Conservation (phyloP, 768 basidiomycete species). For the Mycena olivaceomarginata region DNA sequence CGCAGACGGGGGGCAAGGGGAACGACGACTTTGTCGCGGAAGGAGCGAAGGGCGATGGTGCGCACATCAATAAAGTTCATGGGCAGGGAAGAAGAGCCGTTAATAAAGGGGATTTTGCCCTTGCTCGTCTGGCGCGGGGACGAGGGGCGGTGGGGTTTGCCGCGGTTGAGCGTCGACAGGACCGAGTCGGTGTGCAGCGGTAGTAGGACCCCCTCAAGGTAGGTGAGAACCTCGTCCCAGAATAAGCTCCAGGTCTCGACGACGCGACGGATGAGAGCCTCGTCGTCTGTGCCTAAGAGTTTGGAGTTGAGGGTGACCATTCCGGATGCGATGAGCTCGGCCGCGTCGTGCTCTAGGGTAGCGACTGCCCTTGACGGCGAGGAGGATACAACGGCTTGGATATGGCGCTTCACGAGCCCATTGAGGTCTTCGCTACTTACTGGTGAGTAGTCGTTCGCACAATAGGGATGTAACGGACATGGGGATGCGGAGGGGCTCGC, state of each 20-base stretch:
- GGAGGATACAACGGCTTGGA: conserved; percentile 82
- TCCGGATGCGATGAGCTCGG: conserved; percentile 89
- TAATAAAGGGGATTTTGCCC: conserved; percentile 60
- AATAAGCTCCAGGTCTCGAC: conserved; percentile 96
- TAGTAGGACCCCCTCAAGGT: conserved; percentile 81
- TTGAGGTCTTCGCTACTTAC: conserved; percentile 89
- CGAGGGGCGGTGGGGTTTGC: conserved; percentile 71
- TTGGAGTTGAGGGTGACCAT: conserved; percentile 96
- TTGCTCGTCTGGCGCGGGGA: conserved; percentile 73
- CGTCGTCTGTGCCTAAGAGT: conserved; percentile 85
- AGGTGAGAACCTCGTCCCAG: conserved; percentile 92
- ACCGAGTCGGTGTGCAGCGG: conserved; percentile 66
- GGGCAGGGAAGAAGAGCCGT: conserved; percentile 53
- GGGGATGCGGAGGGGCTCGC: conserved; percentile 88
- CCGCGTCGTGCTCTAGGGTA: conserved; percentile 85
- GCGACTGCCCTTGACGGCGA: conserved; percentile 85
- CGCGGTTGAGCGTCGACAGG: conserved; percentile 81
- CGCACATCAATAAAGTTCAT: conserved; percentile 85
- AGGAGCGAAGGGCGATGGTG: conserved; percentile 85
- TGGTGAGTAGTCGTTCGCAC: background rate
- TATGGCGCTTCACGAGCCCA: conserved; percentile 85
- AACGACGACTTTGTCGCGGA: conserved; percentile 87
- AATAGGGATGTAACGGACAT: conserved; percentile 72
- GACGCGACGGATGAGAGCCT: conserved; percentile 83
- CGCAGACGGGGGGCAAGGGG: conserved; percentile 77